Evolutionary conservation across 2,329 filamentous ascomycete species (phyloP).

Genomic region (Zopfia rhizophila): DNA sequence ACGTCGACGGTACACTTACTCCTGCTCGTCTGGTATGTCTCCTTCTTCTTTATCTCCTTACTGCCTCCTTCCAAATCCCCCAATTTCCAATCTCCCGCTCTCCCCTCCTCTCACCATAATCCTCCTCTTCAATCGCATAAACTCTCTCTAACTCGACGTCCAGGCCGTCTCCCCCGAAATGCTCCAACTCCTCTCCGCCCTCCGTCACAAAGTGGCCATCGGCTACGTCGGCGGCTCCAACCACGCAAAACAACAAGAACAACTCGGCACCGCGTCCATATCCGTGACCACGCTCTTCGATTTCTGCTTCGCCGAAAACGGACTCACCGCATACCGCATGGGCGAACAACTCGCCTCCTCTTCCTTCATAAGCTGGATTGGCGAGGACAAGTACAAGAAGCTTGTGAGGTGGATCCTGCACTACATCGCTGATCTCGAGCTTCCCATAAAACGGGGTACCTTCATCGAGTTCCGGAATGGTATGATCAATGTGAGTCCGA

Average conservation of each 20-base stretch:
- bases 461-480: constrained; percentile 91
- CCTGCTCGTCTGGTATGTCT: constrained; percentile 74
- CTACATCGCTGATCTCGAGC: constrained; percentile 85
- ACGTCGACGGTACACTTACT: constrained; percentile 93
- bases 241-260: constrained; percentile 93
- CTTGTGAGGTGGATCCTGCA: constrained; percentile 78
- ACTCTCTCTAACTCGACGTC: constrained; percentile 7
- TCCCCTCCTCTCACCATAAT: not conserved
- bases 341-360: constrained; percentile 79
- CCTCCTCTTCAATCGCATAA: constrained; percentile 18
- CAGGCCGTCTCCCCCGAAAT: constrained; percentile 82
- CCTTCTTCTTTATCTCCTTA: not conserved
- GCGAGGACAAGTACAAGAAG: constrained; percentile 85
- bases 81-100: constrained; percentile 5
- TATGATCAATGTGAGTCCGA: constrained; percentile 87
- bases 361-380: constrained; percentile 92
- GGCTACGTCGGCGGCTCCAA: constrained; percentile 94
- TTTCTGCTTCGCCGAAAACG: constrained; percentile 98
- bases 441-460: constrained; percentile 84
- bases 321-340: constrained; percentile 87
- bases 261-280: constrained; percentile 76
- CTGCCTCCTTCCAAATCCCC: constrained; percentile 6
- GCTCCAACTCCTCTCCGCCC: constrained; percentile 78
- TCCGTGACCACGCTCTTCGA: constrained; percentile 89
- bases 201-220: constrained; percentile 89